Conservation (phyloP, 2,329 filamentous ascomycete species). For the Sclerotinia spermophila region DNA sequence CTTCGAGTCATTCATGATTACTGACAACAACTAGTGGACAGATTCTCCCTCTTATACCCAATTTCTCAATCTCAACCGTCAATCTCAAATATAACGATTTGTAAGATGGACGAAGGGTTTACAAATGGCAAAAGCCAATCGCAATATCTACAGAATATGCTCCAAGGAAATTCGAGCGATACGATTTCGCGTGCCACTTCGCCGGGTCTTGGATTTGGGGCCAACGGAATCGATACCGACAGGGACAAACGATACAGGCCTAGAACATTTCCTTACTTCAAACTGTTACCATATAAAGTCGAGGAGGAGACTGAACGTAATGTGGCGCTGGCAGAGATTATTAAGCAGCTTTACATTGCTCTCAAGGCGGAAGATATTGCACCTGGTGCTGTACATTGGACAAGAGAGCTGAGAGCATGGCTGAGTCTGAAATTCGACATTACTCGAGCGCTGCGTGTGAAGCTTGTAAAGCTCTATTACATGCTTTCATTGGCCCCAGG, state of each 20-base stretch:
- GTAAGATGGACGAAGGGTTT: conserved; percentile 33
- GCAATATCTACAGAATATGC: conserved; percentile 31
- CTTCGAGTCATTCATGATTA: neutral
- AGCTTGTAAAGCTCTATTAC: conserved; percentile 88
- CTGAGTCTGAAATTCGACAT: conserved; percentile 96
- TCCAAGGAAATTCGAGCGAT: conserved; percentile 45
- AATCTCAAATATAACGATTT: conserved; percentile 11
- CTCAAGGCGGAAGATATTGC: conserved; percentile 91
- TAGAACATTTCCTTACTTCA: conserved; percentile 89
- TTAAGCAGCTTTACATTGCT: conserved; percentile 90
- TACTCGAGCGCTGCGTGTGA: conserved; percentile 75
- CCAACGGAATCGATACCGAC: conserved; percentile 48
- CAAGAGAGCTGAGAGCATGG: conserved; percentile 92
- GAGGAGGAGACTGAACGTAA: conserved; percentile 78
- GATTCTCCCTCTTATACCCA: neutral
- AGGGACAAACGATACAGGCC: conserved; percentile 67
- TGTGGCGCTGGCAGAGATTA: conserved; percentile 76
- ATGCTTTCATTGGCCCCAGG: conserved; percentile 88
- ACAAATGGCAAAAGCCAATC: conserved; percentile 34
- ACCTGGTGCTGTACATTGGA: conserved; percentile 94
- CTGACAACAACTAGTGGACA: neutral
- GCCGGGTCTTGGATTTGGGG: conserved; percentile 61
- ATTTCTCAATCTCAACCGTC: neutral
- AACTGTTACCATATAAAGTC: conserved; percentile 81
- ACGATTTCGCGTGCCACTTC: conserved; percentile 83